These are phyloP conservation scores for Knufia petricola DNA, from an alignment of 2,329 filamentous ascomycete species.

Conservation along the genomic window DNA sequence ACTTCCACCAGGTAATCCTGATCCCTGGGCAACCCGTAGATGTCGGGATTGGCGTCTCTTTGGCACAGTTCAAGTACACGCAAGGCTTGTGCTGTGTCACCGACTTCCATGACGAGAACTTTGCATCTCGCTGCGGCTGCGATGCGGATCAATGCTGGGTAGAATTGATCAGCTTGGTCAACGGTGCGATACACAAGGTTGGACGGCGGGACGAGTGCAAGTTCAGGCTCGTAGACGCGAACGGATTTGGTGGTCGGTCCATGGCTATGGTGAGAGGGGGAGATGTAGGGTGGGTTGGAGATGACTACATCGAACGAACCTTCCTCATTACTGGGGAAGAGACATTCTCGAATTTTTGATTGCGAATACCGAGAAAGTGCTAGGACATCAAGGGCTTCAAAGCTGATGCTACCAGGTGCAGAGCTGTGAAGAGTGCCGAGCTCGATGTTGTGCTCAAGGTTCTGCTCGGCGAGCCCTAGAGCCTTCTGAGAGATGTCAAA, in stretches of 20 bases:
- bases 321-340: background rate
- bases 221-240: slow-evolving; percentile 66
- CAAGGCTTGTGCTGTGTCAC: slow-evolving; percentile 56
- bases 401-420: slow-evolving; percentile 32
- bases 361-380: background rate
- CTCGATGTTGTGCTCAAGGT: slow-evolving; percentile 47
- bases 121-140: slow-evolving; percentile 42
- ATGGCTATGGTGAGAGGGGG: slow-evolving; percentile 48
- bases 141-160: slow-evolving; percentile 53
- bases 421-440: slow-evolving; percentile 22
- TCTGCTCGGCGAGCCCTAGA: slow-evolving; percentile 54
- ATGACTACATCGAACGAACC: slow-evolving; percentile 55
- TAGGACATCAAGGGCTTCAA: slow-evolving; percentile 40
- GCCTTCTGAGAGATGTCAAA: slow-evolving; percentile 64
- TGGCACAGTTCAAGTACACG: slow-evolving; percentile 44
- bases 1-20: slow-evolving; percentile 14
- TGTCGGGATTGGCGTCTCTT: background rate
- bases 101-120: slow-evolving; percentile 60
- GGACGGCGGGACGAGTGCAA: slow-evolving; percentile 56
- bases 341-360: background rate
- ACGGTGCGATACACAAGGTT: slow-evolving; percentile 8
- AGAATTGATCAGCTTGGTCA: slow-evolving; percentile 50
- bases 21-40: background rate
- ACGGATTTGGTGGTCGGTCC: slow-evolving; percentile 61
- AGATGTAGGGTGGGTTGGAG: slow-evolving; percentile 89